Conservation (phyloP, 179 eudicot genomes). For the Spergularia azorica region DNA sequence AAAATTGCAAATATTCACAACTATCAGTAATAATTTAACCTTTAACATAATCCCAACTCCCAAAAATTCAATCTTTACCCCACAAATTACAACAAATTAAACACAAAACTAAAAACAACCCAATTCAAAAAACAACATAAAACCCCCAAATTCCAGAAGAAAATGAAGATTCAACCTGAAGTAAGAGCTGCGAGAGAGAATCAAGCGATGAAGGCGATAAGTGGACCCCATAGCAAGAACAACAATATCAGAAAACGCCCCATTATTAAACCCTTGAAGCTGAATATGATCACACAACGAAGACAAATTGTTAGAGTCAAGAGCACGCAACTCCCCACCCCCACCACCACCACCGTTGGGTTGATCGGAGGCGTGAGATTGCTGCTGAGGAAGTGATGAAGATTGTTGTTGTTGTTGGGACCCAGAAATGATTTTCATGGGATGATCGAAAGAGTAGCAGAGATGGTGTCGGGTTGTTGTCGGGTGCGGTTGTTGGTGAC, state of each 20-base stretch:
- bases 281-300: slow-evolving; percentile 93
- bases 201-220: slow-evolving; percentile 85
- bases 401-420: slow-evolving; percentile 8
- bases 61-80: neutral
- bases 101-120: neutral
- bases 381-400: too few species aligned
- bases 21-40: too few species aligned
- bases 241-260: slow-evolving; percentile 79
- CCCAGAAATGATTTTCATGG: slow-evolving; percentile 25
- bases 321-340: slow-evolving; percentile 59
- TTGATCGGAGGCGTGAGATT: neutral
- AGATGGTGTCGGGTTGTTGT: slow-evolving; percentile 16
- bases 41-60: too few species aligned
- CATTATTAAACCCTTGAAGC: slow-evolving; percentile 76
- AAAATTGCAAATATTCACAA: too few species aligned
- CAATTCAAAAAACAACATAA: neutral
- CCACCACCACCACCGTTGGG: neutral
- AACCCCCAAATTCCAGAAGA: neutral
- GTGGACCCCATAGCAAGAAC: slow-evolving; percentile 85
- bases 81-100: neutral
- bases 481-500: slow-evolving; percentile 14
- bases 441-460: slow-evolving; percentile 16
- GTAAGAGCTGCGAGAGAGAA: slow-evolving; percentile 94
- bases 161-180: slow-evolving; percentile 67
- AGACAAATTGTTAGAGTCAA: slow-evolving; percentile 64